phyloP scores from a whole-genome alignment of 2,329 filamentous ascomycete genomes.

The Annulohypoxylon truncatum region DNA sequence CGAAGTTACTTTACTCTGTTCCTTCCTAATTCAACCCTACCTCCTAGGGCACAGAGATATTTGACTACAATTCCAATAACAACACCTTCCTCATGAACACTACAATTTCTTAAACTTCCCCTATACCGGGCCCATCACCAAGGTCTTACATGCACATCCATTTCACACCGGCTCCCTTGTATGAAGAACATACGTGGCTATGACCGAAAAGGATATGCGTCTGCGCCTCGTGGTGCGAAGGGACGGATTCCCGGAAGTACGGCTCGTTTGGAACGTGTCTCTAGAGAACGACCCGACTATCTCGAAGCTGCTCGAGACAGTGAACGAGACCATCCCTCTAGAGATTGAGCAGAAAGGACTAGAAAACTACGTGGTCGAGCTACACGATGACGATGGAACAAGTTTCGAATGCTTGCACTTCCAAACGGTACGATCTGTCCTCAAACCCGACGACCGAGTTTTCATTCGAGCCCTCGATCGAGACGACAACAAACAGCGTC shows the following conservation, averaged over 20 bases:
- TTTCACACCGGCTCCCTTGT: neutral
- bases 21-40: neutral
- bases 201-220: slow-evolving; percentile 66
- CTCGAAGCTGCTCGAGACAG: slow-evolving; percentile 78
- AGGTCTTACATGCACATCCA: neutral
- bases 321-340: slow-evolving; percentile 84
- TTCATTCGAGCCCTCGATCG: slow-evolving; percentile 81
- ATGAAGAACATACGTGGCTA: slow-evolving; percentile 31
- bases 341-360: slow-evolving; percentile 86
- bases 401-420: slow-evolving; percentile 92
- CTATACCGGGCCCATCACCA: neutral
- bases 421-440: slow-evolving; percentile 73
- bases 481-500: slow-evolving; percentile 78
- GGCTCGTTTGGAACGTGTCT: slow-evolving; percentile 76
- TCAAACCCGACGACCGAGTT: slow-evolving; percentile 87
- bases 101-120: neutral
- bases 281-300: slow-evolving; percentile 73
- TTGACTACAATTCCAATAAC: neutral
- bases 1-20: neutral
- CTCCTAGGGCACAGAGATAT: neutral
- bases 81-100: neutral
- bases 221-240: slow-evolving; percentile 79
- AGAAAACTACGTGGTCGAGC: slow-evolving; percentile 89
- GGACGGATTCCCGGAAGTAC: slow-evolving; percentile 77
- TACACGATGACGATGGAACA: slow-evolving; percentile 64